These are phyloP conservation scores for Babesia gibsoni DNA, from an alignment of 169 alveolate species.

Conservation along the genomic window DNA sequence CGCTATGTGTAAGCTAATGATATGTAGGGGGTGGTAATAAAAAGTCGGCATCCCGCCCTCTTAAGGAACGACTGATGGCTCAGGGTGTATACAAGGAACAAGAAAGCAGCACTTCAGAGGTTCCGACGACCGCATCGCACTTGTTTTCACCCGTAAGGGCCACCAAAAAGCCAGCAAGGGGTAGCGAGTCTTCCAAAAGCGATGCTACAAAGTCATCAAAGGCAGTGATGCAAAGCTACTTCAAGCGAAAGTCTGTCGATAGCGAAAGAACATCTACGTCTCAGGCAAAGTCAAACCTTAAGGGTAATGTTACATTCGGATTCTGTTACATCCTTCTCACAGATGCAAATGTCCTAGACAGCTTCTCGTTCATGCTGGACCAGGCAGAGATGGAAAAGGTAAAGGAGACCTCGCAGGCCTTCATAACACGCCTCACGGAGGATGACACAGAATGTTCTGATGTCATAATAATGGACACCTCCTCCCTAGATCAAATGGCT, in stretches of 20 bases:
- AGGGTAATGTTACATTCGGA: background rate
- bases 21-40: background rate
- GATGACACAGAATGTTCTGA: constrained; percentile 36
- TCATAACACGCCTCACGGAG: background rate
- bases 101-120: background rate
- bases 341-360: background rate
- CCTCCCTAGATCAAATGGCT: constrained; percentile 4
- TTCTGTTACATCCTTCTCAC: background rate
- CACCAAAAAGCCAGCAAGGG: background rate
- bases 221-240: background rate
- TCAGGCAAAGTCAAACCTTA: background rate
- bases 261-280: background rate
- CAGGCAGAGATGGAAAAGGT: constrained; percentile 20
- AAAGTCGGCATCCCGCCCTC: background rate
- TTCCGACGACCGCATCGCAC: background rate
- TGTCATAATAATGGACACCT: constrained; percentile 29
- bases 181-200: background rate
- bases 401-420: constrained; percentile 37
- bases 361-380: constrained; percentile 24
- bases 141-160: constrained; percentile 17
- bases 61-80: constrained; percentile 39
- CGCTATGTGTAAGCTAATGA: background rate
- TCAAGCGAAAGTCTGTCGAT: background rate
- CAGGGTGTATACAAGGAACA: constrained; percentile 10
- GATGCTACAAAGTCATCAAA: background rate